Evolutionary conservation across 2,329 filamentous ascomycete species (phyloP).

Genomic region (Chaetomiaceae sp.): DNA sequence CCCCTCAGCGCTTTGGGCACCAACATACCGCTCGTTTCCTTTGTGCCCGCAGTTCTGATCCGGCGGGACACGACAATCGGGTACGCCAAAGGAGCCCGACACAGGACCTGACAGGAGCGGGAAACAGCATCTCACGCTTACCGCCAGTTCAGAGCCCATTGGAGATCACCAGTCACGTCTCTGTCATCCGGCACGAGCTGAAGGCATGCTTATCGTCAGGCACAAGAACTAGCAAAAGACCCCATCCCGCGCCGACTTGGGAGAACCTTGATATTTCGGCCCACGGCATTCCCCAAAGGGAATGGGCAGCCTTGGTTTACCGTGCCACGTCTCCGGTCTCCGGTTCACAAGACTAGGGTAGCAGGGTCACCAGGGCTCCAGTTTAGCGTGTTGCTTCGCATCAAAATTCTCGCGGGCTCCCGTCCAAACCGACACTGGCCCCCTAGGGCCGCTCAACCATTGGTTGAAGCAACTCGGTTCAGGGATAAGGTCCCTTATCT

Average conservation of each 20-base stretch:
- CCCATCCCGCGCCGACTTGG: not conserved
- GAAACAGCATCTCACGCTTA: not conserved
- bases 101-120: too few species aligned
- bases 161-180: slow-evolving; percentile 7
- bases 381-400: not conserved
- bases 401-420: not conserved
- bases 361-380: not conserved
- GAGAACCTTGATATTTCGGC: too few species aligned
- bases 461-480: slow-evolving; percentile 1
- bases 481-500: slow-evolving; percentile 3
- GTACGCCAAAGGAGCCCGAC: not conserved
- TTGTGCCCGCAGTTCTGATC: not conserved
- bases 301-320: not conserved
- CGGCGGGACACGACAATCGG: not conserved
- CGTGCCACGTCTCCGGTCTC: not conserved
- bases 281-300: slow-evolving; percentile 3
- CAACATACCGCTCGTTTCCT: slow-evolving; percentile 1
- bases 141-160: not conserved
- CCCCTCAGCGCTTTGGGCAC: slow-evolving; percentile 7
- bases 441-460: not conserved
- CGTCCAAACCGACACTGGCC: slow-evolving; percentile 6
- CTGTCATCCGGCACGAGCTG: slow-evolving; percentile 6
- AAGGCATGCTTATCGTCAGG: not conserved
- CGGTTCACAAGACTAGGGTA: not conserved
- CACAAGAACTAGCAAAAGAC: not conserved